phyloP scores from a whole-genome alignment of 2,329 filamentous ascomycete genomes.

The Exophiala sp. region DNA sequence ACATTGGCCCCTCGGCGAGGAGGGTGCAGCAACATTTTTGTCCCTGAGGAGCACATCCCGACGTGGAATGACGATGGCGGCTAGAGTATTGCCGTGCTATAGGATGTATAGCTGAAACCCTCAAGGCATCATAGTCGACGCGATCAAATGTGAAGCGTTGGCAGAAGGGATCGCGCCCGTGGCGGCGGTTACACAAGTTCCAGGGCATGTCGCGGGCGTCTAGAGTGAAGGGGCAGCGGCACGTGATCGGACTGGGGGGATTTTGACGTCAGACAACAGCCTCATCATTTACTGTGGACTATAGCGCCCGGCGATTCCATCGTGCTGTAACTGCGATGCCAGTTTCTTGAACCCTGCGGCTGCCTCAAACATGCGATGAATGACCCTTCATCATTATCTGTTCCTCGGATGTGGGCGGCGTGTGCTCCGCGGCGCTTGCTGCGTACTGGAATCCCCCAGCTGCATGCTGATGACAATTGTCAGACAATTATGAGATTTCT shows the following conservation, averaged over 20 bases:
- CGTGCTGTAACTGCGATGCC: not conserved
- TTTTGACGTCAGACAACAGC: no score
- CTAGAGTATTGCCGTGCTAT: constrained; percentile 13
- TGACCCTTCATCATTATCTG: no score
- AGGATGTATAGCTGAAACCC: constrained; percentile 21
- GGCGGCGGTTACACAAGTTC: constrained; percentile 12
- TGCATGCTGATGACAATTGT: no score
- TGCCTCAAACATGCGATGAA: not conserved
- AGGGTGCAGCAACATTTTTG: constrained; percentile 8
- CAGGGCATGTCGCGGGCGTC: not conserved
- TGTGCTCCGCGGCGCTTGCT: constrained; percentile 7
- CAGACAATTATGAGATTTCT: not conserved
- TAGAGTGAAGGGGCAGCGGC: not conserved
- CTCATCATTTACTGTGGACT: no score
- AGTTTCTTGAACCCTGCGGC: not conserved
- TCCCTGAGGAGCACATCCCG: constrained; percentile 11
- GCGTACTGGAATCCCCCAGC: no score
- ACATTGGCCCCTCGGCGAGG: constrained; percentile 18
- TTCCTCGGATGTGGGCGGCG: constrained; percentile 12
- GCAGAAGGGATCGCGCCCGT: constrained; percentile 13
- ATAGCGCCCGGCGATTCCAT: no score
- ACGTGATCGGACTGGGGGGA: constrained; percentile 3
- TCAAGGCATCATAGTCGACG: constrained; percentile 14
- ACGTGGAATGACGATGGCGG: constrained; percentile 22
- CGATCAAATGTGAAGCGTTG: constrained; percentile 20